A percentile compares a stretch with the other conserved stretches of the same genome.
Conservation (phyloP, 805 yeast species). For the Candida ulmi region DNA sequence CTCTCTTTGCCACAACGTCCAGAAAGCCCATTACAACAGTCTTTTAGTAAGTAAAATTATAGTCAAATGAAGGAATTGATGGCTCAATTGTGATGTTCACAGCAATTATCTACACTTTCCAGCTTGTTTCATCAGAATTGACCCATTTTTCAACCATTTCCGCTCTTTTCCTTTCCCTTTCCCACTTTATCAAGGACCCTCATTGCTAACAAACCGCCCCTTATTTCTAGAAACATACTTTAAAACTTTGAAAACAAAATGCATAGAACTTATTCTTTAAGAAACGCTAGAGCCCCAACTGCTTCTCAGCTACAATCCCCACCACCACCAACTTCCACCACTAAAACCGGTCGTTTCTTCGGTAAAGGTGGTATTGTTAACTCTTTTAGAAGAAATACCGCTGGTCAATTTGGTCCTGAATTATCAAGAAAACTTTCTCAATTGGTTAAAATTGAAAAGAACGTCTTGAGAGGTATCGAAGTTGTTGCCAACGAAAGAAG, state of each 20-base stretch:
- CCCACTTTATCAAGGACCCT: too few relatives aligned
- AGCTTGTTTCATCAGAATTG: too few relatives aligned
- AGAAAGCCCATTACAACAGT: too few relatives aligned
- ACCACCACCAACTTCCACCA: constrained; percentile 90
- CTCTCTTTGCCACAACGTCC: background rate
- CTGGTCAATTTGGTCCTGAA: constrained; percentile 80
- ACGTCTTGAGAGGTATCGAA: constrained; percentile 74
- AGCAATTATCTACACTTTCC: too few relatives aligned
- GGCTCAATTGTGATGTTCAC: too few relatives aligned
- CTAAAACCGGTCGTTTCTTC: constrained; percentile 79
- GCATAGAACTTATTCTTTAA: constrained; percentile 98
- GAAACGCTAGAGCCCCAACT: constrained; percentile 94
- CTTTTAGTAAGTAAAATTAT: too few relatives aligned
- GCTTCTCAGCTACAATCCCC: constrained; percentile 93
- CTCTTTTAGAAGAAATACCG: constrained; percentile 62
- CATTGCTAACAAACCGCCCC: constrained; percentile 9
- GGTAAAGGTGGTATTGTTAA: constrained; percentile 67
- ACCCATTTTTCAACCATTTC: too few relatives aligned
- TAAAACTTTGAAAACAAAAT: constrained; percentile 31
- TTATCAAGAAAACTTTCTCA: constrained; percentile 68
- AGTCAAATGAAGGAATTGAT: too few relatives aligned
- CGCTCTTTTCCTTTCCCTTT: too few relatives aligned
- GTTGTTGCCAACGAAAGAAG: constrained; percentile 72
- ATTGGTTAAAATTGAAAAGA: constrained; percentile 76
- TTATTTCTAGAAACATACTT: background rate